Conservation (phyloP, 805 yeast species). For the Barnettozyma vustinii region DNA sequence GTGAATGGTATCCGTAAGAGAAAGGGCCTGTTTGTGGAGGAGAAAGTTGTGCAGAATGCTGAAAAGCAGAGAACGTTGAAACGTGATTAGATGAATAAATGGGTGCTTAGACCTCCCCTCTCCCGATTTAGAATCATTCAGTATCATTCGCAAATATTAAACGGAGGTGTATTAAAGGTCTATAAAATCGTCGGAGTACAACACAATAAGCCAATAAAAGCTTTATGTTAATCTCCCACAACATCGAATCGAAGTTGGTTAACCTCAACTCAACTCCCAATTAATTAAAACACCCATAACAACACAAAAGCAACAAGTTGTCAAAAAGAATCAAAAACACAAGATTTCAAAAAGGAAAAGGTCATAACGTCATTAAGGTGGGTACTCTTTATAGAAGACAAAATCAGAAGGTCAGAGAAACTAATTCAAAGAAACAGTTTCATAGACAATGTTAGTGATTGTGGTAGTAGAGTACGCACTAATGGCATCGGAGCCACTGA, state of each 20-base stretch:
- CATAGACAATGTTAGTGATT: slow-evolving; percentile 20
- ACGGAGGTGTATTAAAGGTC: background rate
- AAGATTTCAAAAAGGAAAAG: background rate
- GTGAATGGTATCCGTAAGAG: slow-evolving; percentile 78
- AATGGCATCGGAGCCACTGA: slow-evolving; percentile 24
- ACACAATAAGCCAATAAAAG: background rate
- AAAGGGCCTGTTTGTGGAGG: slow-evolving; percentile 87
- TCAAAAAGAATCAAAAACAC: background rate
- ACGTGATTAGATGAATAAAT: slow-evolving; percentile 39
- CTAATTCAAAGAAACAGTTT: slow-evolving; percentile 16
- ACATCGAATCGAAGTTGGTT: background rate
- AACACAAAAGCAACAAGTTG: background rate
- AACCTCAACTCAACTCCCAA: background rate
- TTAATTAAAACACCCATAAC: background rate
- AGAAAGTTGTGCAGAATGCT: slow-evolving; percentile 84
- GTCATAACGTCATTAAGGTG: slow-evolving; percentile 4
- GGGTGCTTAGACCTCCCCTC: no score
- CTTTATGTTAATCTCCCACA: background rate
- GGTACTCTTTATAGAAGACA: background rate
- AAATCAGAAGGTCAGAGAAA: background rate
- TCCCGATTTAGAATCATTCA: background rate
- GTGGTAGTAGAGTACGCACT: slow-evolving; percentile 26
- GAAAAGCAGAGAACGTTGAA: slow-evolving; percentile 91
- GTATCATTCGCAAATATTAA: background rate
- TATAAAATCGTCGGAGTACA: background rate